Base-by-base conservation (phyloP, 345 rosid genomes). In the Acer negundo region DNA sequence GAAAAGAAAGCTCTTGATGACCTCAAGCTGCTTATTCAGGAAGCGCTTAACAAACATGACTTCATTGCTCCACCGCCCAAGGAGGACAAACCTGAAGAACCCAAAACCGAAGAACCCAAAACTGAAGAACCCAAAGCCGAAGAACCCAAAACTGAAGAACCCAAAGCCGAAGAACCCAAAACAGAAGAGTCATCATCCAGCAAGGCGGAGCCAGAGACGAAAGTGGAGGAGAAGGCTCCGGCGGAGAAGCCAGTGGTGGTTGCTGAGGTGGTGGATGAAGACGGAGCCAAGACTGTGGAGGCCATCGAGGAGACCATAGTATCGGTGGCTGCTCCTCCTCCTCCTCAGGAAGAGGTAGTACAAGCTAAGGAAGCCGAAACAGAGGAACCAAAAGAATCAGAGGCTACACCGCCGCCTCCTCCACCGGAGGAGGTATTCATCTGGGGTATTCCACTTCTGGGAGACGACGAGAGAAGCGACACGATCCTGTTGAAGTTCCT, bases 291-390 rank as follows among this genome's bases (percentile, higher is more conserved):
- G 81, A 90, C 92, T 0, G 97, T 93, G 1, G 98, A 94, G 82
- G 97, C 93, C 28, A 91, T 94, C 44, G 92, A 93, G 76, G 98
- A 94, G 81, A 87, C 97, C 0, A 87, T 94, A 7, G 91, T 93
- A 7, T 78, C 93, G 3, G 90, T 88, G 24, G 63, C 63, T 56
- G 62, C 62, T 42, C 46, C 46, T 42, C 46, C 46, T 31, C 38
- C 46, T 42, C 46, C 46, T 42, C 10, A 7, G 13, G 49, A 46
- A 46, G 49, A 46, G 49, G 0, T 12, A 28, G 53, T 84, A 8
- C 6, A 38, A 19, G 31, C 70, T 16, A 66, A 42, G 42, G 79
- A 74, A 77, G 49, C 49, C 49, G 49, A 46, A 46, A 10, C 49
- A 46, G 49, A 46, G 49, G 49, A 46, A 46, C 49, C 49, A 9